A percentile compares a stretch with the other conserved stretches of the same genome.
phyloP scores from a whole-genome alignment of 805 yeast genomes.

The Candida nanaspora region DNA sequence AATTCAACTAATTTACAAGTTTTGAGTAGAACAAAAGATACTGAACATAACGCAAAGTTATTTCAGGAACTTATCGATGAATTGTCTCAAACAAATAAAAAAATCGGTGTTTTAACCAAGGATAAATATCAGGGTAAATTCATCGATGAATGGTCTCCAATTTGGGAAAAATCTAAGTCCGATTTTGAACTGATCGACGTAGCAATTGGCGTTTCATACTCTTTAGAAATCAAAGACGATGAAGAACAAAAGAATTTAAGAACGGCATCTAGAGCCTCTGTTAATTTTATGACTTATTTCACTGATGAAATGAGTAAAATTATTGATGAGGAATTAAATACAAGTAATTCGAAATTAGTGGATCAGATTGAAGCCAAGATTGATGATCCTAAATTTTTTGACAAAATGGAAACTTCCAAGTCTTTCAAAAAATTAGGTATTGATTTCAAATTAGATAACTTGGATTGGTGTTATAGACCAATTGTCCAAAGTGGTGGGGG shows the following conservation, averaged over 20 bases:
- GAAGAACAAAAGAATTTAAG: constrained; percentile 61
- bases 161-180: constrained; percentile 24
- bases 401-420: constrained; percentile 38
- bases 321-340: constrained; percentile 78
- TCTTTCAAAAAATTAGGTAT: constrained; percentile 47
- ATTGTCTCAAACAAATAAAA: constrained; percentile 32
- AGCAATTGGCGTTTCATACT: constrained; percentile 42
- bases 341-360: constrained; percentile 64
- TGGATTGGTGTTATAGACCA: constrained; percentile 94
- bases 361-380: constrained; percentile 76
- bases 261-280: constrained; percentile 70
- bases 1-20: constrained; percentile 37
- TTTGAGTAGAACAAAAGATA: constrained; percentile 77
- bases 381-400: constrained; percentile 68
- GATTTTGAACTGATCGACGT: constrained; percentile 45
- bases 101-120: constrained; percentile 63
- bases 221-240: constrained; percentile 71
- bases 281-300: constrained; percentile 72
- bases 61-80: constrained; percentile 50
- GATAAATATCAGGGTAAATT: constrained; percentile 82
- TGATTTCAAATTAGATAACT: constrained; percentile 65
- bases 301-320: constrained; percentile 82
- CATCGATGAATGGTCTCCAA: constrained; percentile 68
- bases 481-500: constrained; percentile 86
- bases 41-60: constrained; percentile 60